Conservation (phyloP, 805 yeast species). For the Wilhelminamyces savonicus region DNA sequence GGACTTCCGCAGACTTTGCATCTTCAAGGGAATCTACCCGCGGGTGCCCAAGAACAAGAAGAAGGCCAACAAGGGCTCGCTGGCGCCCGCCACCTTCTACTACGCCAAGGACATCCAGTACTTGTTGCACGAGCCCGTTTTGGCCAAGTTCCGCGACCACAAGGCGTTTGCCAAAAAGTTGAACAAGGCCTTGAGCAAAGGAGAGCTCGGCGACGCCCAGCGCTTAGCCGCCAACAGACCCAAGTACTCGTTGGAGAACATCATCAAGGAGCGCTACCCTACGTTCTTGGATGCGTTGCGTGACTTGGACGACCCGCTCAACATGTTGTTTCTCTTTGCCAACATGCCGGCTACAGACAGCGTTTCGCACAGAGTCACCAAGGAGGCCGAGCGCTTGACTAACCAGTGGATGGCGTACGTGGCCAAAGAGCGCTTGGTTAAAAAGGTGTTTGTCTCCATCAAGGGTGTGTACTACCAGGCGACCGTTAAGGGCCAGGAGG, state of each 20-base stretch:
- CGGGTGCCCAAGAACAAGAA: conserved; percentile 93
- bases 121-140: conserved; percentile 88
- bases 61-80: conserved; percentile 97
- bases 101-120: conserved; percentile 92
- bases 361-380: conserved; percentile 74
- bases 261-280: conserved; percentile 94
- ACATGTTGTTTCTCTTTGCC: conserved; percentile 90
- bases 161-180: conserved; percentile 90
- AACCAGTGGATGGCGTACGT: conserved; percentile 95
- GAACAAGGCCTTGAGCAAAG: conserved; percentile 83
- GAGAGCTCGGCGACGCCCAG: conserved; percentile 86
- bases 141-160: conserved; percentile 89
- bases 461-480: conserved; percentile 98
- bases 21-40: conserved; percentile 96
- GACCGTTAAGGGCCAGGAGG: conserved; percentile 79
- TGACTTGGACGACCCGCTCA: conserved; percentile 91
- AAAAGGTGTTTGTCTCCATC: conserved; percentile 90
- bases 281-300: conserved; percentile 86
- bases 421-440: conserved; percentile 73
- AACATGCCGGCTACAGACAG: conserved; percentile 91
- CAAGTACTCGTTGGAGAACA: conserved; percentile 78
- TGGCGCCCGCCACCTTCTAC: conserved; percentile 93
- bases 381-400: conserved; percentile 79
- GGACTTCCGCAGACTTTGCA: conserved; percentile 94
- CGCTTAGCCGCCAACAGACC: conserved; percentile 77